Percentiles rank a stretch among this genome's conserved stretches.
Evolutionary conservation across 805 yeast genomes (phyloP).

Genomic region (Ogataea neopini): DNA sequence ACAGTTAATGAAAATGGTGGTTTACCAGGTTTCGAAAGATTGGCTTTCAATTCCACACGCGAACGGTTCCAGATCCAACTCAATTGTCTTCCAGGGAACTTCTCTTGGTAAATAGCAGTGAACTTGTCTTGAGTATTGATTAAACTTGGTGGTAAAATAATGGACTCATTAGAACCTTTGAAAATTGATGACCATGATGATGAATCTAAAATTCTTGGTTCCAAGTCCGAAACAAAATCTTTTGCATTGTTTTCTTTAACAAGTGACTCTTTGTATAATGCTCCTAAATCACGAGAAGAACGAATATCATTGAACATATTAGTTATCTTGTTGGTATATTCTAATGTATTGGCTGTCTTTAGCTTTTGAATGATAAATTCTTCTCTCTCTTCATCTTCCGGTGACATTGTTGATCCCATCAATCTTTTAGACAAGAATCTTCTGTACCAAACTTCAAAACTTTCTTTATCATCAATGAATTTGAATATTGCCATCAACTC

Average conservation of each 20-base stretch:
- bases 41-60: conserved; percentile 87
- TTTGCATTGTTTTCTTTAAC: conserved; percentile 19
- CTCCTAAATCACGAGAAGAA: conserved; percentile 73
- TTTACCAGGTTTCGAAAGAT: conserved; percentile 75
- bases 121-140: conserved; percentile 64
- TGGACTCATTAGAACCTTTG: conserved; percentile 39
- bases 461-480: conserved; percentile 90
- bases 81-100: conserved; percentile 84
- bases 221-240: conserved; percentile 30
- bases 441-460: conserved; percentile 91
- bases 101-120: conserved; percentile 64
- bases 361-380: conserved; percentile 80
- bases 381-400: conserved; percentile 84
- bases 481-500: conserved; percentile 86
- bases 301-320: conserved; percentile 95
- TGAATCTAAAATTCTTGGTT: conserved; percentile 36
- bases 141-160: conserved; percentile 69
- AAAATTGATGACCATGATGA: conserved; percentile 36
- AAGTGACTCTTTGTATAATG: conserved; percentile 31
- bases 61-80: conserved; percentile 97
- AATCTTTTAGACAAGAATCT: conserved; percentile 85
- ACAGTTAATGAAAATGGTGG: conserved; percentile 81
- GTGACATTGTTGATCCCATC: conserved; percentile 70
- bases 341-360: conserved; percentile 86
- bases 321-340: conserved; percentile 90